Evolutionary conservation across 768 basidiomycete genomes (phyloP), one percentile per base, ranked within the genome.

Genomic region (Hypholoma sublateritium): DNA sequence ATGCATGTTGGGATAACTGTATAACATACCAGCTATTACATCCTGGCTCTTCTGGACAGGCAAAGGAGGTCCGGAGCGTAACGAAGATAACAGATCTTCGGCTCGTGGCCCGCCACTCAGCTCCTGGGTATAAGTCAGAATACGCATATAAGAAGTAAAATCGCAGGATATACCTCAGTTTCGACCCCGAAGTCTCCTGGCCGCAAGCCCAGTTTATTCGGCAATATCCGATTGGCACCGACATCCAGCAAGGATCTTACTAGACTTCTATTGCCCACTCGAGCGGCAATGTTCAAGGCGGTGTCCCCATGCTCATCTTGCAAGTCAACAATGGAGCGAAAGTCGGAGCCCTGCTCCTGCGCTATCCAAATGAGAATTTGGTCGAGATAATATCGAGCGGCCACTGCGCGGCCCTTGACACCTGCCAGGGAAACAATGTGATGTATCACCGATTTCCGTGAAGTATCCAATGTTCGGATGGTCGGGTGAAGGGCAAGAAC

Each of bases 271-370:
- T 94, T 97, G 1, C 97, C 97, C 1, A 98, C 89, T 55, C 96
- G 75, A 0, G 96, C 95, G 13, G 96, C 93, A 64, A 98, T 91
- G 73, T 97, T 97, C 65, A 99, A 71, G 6, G 93, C 93, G 0
- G 96, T 98, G 68, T 99, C 97, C 0, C 96, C 97, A 69, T 98
- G 89, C 62, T 91, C 86, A 67, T 99, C 97, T 71, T 93, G 92
- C 41, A 96, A 75, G 70, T 98, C 93, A 11, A 98, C 87, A 50
- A 98, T 72, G 4, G 84, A 86, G 63, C 80, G 79, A 67, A 93
- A 94, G 62, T 89, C 86, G 1, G 87, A 89, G 7, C 80, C 82
- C 63, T 93, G 85, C 58, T 87, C 76, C 55, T 88, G 82, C 16
- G 87, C 93, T 62, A 98, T 84, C 86, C 87, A 93, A 59, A 87